Evolutionary conservation across 441 rosid species (phyloP).

Genomic region (Gossypium gossypioides): DNA sequence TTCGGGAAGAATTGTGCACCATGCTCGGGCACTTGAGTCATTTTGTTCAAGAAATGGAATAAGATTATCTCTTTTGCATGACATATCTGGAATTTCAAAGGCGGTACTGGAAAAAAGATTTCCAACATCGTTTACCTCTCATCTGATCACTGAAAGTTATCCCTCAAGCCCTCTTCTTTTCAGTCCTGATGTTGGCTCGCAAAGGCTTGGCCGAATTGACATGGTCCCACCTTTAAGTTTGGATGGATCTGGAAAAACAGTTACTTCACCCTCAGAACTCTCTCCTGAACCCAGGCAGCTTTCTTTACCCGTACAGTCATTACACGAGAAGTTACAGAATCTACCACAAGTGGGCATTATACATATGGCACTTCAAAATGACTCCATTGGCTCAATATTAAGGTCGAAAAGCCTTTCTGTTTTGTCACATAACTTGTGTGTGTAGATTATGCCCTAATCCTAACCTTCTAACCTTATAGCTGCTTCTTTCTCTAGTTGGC

Average conservation of each 20-base stretch:
- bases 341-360: slow-evolving; percentile 83
- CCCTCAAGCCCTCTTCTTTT: slow-evolving; percentile 77
- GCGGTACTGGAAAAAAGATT: slow-evolving; percentile 45
- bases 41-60: slow-evolving; percentile 64
- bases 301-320: slow-evolving; percentile 56
- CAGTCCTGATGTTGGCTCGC: slow-evolving; percentile 71
- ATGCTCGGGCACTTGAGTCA: slow-evolving; percentile 81
- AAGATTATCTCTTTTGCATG: slow-evolving; percentile 52
- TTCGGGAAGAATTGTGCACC: slow-evolving; percentile 68
- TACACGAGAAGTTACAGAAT: slow-evolving; percentile 82
- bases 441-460: slow-evolving; percentile 13
- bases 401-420: slow-evolving; percentile 40
- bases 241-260: slow-evolving; percentile 60
- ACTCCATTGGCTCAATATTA: slow-evolving; percentile 63
- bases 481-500: slow-evolving; percentile 53
- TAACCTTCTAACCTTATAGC: slow-evolving; percentile 23
- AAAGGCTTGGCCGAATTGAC: slow-evolving; percentile 60
- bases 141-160: slow-evolving; percentile 76
- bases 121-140: slow-evolving; percentile 78
- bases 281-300: slow-evolving; percentile 47
- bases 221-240: slow-evolving; percentile 87
- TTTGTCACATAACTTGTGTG: background rate
- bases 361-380: slow-evolving; percentile 85
- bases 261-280: slow-evolving; percentile 53
- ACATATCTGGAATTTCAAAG: slow-evolving; percentile 44